Percentiles rank a stretch among this genome's conserved stretches.
Evolutionary conservation across 495 filamentous ascomycete species (phyloP).

Genomic region (Symbiotaphrina buchneri): DNA sequence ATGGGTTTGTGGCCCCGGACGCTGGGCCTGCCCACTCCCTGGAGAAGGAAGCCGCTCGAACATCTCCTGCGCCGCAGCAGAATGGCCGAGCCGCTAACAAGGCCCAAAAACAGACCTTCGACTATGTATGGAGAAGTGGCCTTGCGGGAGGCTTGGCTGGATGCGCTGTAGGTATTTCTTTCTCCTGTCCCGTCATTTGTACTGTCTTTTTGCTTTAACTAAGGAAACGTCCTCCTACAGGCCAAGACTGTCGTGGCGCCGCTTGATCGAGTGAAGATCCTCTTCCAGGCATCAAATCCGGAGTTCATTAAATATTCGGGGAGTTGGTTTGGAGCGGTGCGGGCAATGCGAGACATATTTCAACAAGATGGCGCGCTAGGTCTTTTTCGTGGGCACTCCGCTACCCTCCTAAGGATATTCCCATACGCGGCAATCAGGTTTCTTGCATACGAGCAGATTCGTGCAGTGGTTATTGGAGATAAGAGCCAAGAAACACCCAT

Average conservation of each 20-base stretch:
- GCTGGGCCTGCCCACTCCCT: constrained; percentile 13
- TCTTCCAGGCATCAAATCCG: constrained; percentile 89
- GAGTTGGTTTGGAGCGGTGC: constrained; percentile 56
- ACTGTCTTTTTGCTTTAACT: constrained; percentile 3
- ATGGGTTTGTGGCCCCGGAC: too few species aligned
- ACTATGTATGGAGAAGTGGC: constrained; percentile 64
- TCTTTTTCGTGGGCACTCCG: constrained; percentile 82
- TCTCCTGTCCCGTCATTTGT: constrained; percentile 1
- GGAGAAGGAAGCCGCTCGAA: constrained; percentile 16
- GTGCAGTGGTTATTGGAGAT: constrained; percentile 44
- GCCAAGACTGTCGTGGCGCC: constrained; percentile 92
- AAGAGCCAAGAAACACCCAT: constrained; percentile 55
- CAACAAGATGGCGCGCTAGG: constrained; percentile 45
- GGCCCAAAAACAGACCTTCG: constrained; percentile 45
- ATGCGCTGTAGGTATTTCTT: constrained; percentile 41
- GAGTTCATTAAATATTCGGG: constrained; percentile 83
- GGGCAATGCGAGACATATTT: constrained; percentile 69
- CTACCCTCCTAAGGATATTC: constrained; percentile 84
- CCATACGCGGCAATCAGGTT: constrained; percentile 97
- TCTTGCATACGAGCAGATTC: constrained; percentile 88
- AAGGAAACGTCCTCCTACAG: constrained; percentile 18
- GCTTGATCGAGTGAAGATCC: constrained; percentile 93
- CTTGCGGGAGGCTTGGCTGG: constrained; percentile 77
- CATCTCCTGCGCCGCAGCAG: constrained; percentile 13
- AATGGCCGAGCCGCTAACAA: too few species aligned